Conservation (phyloP, 305 asterid species). For the Solanum hybrid region DNA sequence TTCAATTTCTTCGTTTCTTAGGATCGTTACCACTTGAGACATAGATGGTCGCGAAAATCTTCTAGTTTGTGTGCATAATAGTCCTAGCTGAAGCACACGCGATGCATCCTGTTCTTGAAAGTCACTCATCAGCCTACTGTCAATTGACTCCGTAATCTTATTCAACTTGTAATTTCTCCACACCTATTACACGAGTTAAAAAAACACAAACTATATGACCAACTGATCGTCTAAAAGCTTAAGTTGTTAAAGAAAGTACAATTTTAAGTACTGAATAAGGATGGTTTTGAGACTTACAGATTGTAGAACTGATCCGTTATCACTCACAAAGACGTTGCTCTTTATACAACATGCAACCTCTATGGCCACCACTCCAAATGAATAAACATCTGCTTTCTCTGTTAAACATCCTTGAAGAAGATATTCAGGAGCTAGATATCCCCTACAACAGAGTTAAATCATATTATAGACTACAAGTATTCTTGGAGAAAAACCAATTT, state of each 20-base stretch:
- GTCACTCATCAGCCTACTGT: not conserved
- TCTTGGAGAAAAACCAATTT: not conserved
- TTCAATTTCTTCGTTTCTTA: not conserved
- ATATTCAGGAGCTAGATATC: conserved; percentile 9
- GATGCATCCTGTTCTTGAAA: conserved; percentile 5
- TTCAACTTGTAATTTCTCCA: conserved; percentile 8
- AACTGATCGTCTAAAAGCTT: not conserved
- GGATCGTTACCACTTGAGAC: conserved; percentile 2
- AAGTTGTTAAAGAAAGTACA: no score
- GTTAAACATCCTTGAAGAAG: conserved; percentile 7
- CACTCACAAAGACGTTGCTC: not conserved
- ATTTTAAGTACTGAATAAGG: not conserved
- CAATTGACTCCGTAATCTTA: not conserved
- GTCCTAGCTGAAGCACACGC: conserved; percentile 4
- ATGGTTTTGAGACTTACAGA: not conserved
- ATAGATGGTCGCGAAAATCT: conserved; percentile 7
- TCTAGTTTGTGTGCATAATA: conserved; percentile 6
- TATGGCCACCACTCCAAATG: conserved; percentile 1
- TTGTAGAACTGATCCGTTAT: conserved; percentile 4
- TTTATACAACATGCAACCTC: conserved; percentile 3
- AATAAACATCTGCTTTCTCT: conserved; percentile 4
- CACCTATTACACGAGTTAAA: not conserved
- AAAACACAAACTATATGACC: not conserved
- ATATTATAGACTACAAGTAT: not conserved
- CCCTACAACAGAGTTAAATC: not conserved